These are phyloP conservation scores for Jackrogersella multiformis DNA, from an alignment of 495 filamentous ascomycete genomes.

Conservation along the genomic window DNA sequence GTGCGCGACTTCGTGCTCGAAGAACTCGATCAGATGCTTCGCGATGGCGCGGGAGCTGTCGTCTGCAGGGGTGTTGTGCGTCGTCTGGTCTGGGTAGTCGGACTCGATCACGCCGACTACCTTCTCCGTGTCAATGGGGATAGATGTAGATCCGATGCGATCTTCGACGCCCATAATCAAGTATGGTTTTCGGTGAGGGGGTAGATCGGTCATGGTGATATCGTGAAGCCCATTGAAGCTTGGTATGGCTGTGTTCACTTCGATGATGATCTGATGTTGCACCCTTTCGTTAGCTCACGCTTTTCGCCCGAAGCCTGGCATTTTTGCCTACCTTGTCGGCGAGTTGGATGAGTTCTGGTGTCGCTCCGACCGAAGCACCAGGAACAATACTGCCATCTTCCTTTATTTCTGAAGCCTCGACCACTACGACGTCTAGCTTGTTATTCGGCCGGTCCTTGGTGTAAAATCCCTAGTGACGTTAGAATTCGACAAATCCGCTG, in stretches of 20 bases:
- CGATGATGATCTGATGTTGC: conserved; percentile 74
- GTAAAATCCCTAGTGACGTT: conserved; percentile 72
- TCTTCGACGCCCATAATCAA: conserved; percentile 82
- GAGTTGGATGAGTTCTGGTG: conserved; percentile 87
- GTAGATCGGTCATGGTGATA: conserved; percentile 86
- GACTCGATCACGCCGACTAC: conserved; percentile 88
- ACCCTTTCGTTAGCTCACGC: background rate
- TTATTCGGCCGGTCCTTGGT: conserved; percentile 77
- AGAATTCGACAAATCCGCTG: conserved; percentile 17
- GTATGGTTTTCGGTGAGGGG: conserved; percentile 84
- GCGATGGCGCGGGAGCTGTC: conserved; percentile 77
- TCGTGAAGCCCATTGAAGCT: conserved; percentile 91
- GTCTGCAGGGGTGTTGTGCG: conserved; percentile 79
- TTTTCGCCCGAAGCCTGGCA: background rate
- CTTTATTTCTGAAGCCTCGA: conserved; percentile 91
- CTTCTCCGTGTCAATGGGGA: conserved; percentile 89
- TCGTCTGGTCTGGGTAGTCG: conserved; percentile 84
- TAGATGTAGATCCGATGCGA: conserved; percentile 82
- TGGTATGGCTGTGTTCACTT: conserved; percentile 88
- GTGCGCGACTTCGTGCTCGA: conserved; percentile 78
- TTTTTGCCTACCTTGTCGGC: conserved; percentile 72
- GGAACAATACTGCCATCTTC: conserved; percentile 91
- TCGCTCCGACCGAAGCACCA: conserved; percentile 86
- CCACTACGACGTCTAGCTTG: conserved; percentile 82
- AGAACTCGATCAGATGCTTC: conserved; percentile 83